Base-by-base conservation (phyloP, 139 green algal species). In the Picochlorum costavermella region DNA sequence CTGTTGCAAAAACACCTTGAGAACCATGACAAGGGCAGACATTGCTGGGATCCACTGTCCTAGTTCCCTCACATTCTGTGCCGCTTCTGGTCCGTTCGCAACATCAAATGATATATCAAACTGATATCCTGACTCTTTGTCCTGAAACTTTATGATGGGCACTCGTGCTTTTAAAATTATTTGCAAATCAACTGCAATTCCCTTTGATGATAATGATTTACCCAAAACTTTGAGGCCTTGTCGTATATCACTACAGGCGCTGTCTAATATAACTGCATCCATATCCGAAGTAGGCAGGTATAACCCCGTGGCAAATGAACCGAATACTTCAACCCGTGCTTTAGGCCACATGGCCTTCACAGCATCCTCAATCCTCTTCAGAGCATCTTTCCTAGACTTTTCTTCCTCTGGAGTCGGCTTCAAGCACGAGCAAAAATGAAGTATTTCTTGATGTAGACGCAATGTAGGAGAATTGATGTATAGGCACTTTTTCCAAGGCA, bases 81-180 rank as follows among this genome's bases (percentile, higher is more conserved):
- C 75, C 1, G 76, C 61, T 53, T 63, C 59, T 65, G 84, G 79
- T 0, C 92, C 92, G 45, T 92, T 95, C 26, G 78, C 78, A 50
- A 92, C 84, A 59, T 96, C 88, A 56, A 96, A 95, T 16, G 75
- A 89, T n/a, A 98, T 73, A 68, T 98, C 92, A 72, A 98, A 96
- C 4, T 81, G 71, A 30, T 96, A 74, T 13, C 79, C 72, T 44
- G 61, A 82, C 9, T 69, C 48, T 9, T 53, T 53, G 14, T 92
- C 86, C 65, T 91, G 74, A 70, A 97, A 98, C 75, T 98, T 98
- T 60, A 97, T 80, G 71, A 98, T 97, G 10, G 92, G 92, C 30
- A 98, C 90, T 5, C 81, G 78, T 25, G 92, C 92, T 64, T 89
- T 94, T 46, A 76, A 71, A 20, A 98, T 88, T 3, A 98, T 90